Conservation (phyloP, 257 asterid genomes). For the Solanum pinnatisectum region DNA sequence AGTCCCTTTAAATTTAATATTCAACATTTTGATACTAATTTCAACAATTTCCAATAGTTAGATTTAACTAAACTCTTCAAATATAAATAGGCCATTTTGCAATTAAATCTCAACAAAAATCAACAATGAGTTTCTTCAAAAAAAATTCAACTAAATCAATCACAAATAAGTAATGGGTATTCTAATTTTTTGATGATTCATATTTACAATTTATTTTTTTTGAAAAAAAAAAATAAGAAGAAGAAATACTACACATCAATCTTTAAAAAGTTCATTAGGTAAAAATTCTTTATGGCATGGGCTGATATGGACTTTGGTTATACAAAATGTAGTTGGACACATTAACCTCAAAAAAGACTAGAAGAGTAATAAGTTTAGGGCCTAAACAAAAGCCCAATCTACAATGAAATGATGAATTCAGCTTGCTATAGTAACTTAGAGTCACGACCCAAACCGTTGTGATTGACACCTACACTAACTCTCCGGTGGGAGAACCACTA, state of each 20-base stretch:
- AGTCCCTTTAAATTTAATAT: background rate
- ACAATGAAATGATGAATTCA: background rate
- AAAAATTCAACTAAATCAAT: background rate
- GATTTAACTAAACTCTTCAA: background rate
- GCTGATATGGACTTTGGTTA: background rate
- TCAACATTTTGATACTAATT: background rate
- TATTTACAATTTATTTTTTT: too few species aligned
- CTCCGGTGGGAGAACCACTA: too few species aligned
- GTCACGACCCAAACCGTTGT: too few species aligned
- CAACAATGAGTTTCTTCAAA: background rate
- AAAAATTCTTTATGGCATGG: background rate
- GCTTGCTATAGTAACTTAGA: background rate
- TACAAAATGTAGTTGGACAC: background rate
- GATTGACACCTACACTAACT: too few species aligned
- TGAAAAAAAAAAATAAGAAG: too few species aligned
- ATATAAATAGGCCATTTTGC: background rate
- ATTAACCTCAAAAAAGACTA: background rate
- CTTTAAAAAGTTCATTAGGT: background rate
- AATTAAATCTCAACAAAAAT: background rate
- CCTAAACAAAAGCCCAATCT: background rate
- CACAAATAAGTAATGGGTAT: background rate
- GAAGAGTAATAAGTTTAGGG: background rate
- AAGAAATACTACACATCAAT: background rate
- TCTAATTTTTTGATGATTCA: background rate
- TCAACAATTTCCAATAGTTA: background rate